Evolutionary conservation across 305 asterid genomes (phyloP).

Genomic region (Fraxinus greggii): DNA sequence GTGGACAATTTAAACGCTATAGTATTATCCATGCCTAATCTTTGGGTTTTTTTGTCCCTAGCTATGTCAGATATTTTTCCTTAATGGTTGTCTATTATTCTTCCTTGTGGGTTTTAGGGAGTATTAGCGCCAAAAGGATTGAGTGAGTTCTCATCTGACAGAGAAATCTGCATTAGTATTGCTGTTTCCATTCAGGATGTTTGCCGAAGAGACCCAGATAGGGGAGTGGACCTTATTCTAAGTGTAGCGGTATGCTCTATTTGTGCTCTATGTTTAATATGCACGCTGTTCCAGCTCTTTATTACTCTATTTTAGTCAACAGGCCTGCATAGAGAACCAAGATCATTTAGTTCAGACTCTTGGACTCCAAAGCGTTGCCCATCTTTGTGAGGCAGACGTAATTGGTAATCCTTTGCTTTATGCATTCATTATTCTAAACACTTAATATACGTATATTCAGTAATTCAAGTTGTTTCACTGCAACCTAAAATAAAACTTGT

Average conservation of each 20-base stretch:
- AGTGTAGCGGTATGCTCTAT: conserved; percentile 73
- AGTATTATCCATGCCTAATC: neutral
- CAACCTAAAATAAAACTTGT: conserved; percentile 10
- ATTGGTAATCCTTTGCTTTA: conserved; percentile 54
- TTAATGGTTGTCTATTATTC: conserved; percentile 22
- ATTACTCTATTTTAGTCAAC: conserved; percentile 34
- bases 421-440: conserved; percentile 10
- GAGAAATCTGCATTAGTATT: conserved; percentile 62
- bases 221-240: conserved; percentile 96
- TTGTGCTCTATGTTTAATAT: conserved; percentile 29
- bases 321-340: conserved; percentile 84
- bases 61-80: neutral
- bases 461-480: conserved; percentile 19
- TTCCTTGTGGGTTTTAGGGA: conserved; percentile 52
- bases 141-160: conserved; percentile 49
- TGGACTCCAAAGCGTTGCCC: conserved; percentile 88
- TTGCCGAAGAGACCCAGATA: conserved; percentile 90
- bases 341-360: conserved; percentile 81
- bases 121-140: conserved; percentile 62
- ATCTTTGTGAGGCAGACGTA: conserved; percentile 97
- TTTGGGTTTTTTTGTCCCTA: neutral
- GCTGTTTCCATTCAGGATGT: conserved; percentile 86
- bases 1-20: neutral
- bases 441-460: conserved; percentile 2
- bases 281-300: conserved; percentile 28